Evolutionary conservation across 345 rosid species (phyloP), one percentile per base, ranked within the genome.

Genomic region (Populus alba): DNA sequence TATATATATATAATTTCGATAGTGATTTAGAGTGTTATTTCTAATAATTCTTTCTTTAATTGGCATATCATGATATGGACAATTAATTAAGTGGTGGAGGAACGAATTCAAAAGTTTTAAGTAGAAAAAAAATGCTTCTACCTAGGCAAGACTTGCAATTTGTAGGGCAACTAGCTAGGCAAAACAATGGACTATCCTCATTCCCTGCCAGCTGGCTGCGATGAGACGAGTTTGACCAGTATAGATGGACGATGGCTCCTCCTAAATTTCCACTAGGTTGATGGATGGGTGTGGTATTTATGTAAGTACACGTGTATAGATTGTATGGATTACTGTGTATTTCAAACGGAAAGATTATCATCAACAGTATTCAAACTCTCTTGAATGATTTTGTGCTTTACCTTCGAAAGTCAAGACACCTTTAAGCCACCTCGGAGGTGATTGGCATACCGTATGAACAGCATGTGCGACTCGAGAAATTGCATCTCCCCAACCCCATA

Each of bases 401-500:
- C 16, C 71, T 0, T 17, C 23, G 0, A 67, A 67, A 67, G 43
- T 33, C 45, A 33, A 37, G 13, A 1, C 3, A 12, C 22, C 22
- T 18, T 35, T 7, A 18, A 37, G 15, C 25, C 47, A 67, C 1
- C 18, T 27, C 38, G 1, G 8, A 2, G 20, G 38, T 8, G 10
- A 16, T 16, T 66, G n/a, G 25, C 9, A 10, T 23, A n/a, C 51
- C 16, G 7, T 2, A 0, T 8, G 2, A 13, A 6, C 45, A 2
- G 13, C 53, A 69, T 69, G 72, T 41, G 72, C 49, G 39, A 38
- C 25, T n/a, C 25, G 6, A 69, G 33, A 23, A 39, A 27, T 2
- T 41, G 31, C 72, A 43, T 38, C 49, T 69, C 72, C 72, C 72
- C 31, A 39, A n/a, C 72, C 49, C 72, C 27, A 69, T 23, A 69